Conservation (phyloP, 129 eudicot genomes). For the Ambrosia artemisiifolia region DNA sequence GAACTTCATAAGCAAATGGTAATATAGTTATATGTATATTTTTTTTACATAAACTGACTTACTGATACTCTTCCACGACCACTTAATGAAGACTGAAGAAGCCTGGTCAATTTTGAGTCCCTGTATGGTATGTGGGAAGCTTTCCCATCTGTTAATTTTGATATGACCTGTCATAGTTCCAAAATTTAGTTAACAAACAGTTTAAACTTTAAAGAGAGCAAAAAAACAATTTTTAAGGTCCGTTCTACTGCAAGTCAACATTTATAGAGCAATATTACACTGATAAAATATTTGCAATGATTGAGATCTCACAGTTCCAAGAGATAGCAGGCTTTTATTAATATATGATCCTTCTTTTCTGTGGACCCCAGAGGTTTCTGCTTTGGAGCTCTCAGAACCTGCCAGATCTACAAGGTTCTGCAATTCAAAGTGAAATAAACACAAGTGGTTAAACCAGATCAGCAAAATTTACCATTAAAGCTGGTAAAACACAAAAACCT, state of each 20-base stretch:
- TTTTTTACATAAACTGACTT: slow-evolving; percentile 29
- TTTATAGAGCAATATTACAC: slow-evolving; percentile 29
- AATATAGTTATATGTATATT: neutral
- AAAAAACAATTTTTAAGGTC: neutral
- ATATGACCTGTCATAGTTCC: slow-evolving; percentile 59
- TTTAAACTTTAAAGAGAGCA: neutral
- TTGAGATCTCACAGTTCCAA: slow-evolving; percentile 90
- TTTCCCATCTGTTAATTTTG: slow-evolving; percentile 87
- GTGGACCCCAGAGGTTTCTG: slow-evolving; percentile 78
- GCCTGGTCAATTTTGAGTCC: slow-evolving; percentile 90
- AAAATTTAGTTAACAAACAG: slow-evolving; percentile 21
- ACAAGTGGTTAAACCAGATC: slow-evolving; percentile 12
- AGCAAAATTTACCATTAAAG: neutral
- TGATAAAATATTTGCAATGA: slow-evolving; percentile 40
- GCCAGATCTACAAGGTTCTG: slow-evolving; percentile 99
- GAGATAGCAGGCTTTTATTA: slow-evolving; percentile 92
- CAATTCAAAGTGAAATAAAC: slow-evolving; percentile 38
- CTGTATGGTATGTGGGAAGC: slow-evolving; percentile 79
- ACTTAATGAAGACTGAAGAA: slow-evolving; percentile 85
- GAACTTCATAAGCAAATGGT: slow-evolving; percentile 2
- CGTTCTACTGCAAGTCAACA: slow-evolving; percentile 13
- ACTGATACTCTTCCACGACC: slow-evolving; percentile 99
- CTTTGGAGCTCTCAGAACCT: slow-evolving; percentile 99
- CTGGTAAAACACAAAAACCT: slow-evolving; percentile 6
- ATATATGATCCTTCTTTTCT: slow-evolving; percentile 93